Base-by-base conservation (phyloP, 371 early-diverging fungal species). In the Chytridium lagenaria region DNA sequence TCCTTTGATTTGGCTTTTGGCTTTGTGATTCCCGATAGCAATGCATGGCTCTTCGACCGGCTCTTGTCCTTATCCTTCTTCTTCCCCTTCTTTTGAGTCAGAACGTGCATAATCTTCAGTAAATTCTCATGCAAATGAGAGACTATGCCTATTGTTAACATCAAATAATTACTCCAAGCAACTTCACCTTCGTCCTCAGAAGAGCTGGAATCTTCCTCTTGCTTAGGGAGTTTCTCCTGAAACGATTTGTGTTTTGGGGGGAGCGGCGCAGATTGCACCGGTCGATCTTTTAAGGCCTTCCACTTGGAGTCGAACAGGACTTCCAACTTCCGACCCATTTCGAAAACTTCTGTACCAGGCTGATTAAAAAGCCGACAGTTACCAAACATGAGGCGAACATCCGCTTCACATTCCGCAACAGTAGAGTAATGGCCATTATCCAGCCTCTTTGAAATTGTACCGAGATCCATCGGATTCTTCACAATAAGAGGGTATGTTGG, bases 401-500 rank as follows among this genome's bases (percentile, higher is more conserved):
- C 99, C 0, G 84, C 84, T 70, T 92, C 92, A 73, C 98, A 97
- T 50, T 91, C 93, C 3, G 85, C 87, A 0, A 92, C 85, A 7
- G 81, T 83, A 0, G 80, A 71, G 79, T 99, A 99, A 31, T 86
- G 85, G 15, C 90, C 91, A 19, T 80, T 75, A 52, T 94, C 93
- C 22, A 99, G 81, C 80, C 96, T 96, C 49, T 87, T 85, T 75
- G 90, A 88, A 44, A 99, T 92, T 0, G 99, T 99, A 22, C 92
- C 87, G n/a, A 86, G 69, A 80, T 99, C 99, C 99, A 99, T 99
- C 2, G 99, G 99, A 59, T 94, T 79, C 76, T 94, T 98, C 78
- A 99, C 91, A 44, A 99, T 90, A 1, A 88, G 86, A 28, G 88
- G 90, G 84, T 99, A 99, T 73, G 92, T 93, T 10, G 99, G 99